phyloP scores from a whole-genome alignment of 257 asterid species.

The Dorcoceras hygrometricum region DNA sequence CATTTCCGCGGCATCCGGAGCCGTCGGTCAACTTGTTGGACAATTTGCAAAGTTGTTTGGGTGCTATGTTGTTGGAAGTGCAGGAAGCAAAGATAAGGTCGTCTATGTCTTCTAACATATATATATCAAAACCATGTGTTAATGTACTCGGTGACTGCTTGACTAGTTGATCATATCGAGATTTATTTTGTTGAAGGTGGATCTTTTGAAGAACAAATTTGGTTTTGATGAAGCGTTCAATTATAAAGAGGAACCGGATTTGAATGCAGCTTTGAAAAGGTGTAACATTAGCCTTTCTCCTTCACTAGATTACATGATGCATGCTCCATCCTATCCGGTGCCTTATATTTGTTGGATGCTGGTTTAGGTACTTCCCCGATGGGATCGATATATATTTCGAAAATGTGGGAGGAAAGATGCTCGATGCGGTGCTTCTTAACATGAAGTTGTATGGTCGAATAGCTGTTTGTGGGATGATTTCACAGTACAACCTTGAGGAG shows the following conservation, averaged over 20 bases:
- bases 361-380: slow-evolving; percentile 34
- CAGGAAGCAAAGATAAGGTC: slow-evolving; percentile 35
- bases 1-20: slow-evolving; percentile 39
- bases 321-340: background rate
- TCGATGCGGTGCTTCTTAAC: slow-evolving; percentile 43
- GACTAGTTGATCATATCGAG: background rate
- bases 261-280: slow-evolving; percentile 37
- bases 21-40: slow-evolving; percentile 43
- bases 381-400: slow-evolving; percentile 56
- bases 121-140: background rate
- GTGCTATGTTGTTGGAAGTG: slow-evolving; percentile 39
- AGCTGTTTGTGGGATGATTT: slow-evolving; percentile 44
- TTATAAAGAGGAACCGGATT: slow-evolving; percentile 39
- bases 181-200: slow-evolving; percentile 26
- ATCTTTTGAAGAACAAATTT: slow-evolving; percentile 35
- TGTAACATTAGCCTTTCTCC: background rate
- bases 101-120: background rate
- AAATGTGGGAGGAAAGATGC: slow-evolving; percentile 54
- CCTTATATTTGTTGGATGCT: background rate
- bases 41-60: slow-evolving; percentile 40
- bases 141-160: background rate
- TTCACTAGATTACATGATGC: background rate
- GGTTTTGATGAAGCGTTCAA: slow-evolving; percentile 44
- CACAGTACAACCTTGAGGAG: slow-evolving; percentile 40
- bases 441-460: slow-evolving; percentile 40